phyloP scores from a whole-genome alignment of 176 grass and related monocot genomes.

The Saccharum officinarum region DNA sequence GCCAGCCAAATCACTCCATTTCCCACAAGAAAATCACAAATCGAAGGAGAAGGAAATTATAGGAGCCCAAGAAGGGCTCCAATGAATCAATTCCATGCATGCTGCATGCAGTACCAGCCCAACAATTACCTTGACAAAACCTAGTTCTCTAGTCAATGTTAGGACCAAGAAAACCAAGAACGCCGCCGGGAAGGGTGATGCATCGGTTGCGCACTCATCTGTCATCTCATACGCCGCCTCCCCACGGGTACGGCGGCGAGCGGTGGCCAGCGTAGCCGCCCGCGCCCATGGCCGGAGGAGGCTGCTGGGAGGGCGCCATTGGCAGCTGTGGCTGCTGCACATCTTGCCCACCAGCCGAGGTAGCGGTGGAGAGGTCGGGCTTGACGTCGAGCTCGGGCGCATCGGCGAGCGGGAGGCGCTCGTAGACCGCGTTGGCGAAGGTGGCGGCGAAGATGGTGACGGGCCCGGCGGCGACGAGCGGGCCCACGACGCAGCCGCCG shows the following conservation, averaged over 20 bases:
- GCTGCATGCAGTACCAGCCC: constrained; percentile 27
- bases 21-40: constrained; percentile 26
- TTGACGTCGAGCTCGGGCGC: constrained; percentile 40
- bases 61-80: constrained; percentile 34
- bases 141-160: constrained; percentile 49
- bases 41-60: constrained; percentile 30
- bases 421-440: constrained; percentile 66
- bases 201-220: background rate
- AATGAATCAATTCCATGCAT: constrained; percentile 36
- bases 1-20: constrained; percentile 13
- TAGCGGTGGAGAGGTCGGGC: constrained; percentile 37
- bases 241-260: constrained; percentile 53
- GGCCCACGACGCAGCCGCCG: constrained; percentile 50
- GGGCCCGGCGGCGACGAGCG: constrained; percentile 34
- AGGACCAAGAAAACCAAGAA: constrained; percentile 47
- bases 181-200: background rate
- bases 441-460: constrained; percentile 57
- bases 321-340: constrained; percentile 8
- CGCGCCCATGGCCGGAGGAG: constrained; percentile 6
- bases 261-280: constrained; percentile 37
- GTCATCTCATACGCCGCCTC: constrained; percentile 25
- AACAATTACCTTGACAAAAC: constrained; percentile 33
- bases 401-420: constrained; percentile 58
- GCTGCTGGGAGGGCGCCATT: background rate
- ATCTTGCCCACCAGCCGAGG: constrained; percentile 18